Evolutionary conservation across 1,284 basidiomycete species (phyloP).

Genomic region (Boletus smithii): DNA sequence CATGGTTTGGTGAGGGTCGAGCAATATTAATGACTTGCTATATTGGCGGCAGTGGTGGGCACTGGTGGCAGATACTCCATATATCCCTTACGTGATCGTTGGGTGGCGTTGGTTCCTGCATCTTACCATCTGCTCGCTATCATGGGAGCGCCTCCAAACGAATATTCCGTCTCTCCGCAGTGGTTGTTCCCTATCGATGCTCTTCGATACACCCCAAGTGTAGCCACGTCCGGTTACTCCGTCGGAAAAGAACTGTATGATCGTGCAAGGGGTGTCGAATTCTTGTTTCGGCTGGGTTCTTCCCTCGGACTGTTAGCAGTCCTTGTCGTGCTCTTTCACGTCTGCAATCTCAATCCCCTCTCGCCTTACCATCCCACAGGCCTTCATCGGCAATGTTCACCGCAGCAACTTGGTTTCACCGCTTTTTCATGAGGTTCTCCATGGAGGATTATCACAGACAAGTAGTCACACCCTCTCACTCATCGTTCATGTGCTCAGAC

Average conservation of each 20-base stretch:
- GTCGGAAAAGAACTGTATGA: constrained; percentile 69
- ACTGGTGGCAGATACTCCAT: neutral
- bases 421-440: constrained; percentile 93
- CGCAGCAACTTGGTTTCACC: constrained; percentile 87
- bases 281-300: constrained; percentile 73
- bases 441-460: constrained; percentile 80
- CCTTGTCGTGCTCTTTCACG: constrained; percentile 11
- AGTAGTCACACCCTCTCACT: constrained; percentile 37
- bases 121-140: constrained; percentile 4
- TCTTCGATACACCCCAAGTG: constrained; percentile 54
- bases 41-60: neutral
- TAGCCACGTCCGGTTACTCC: constrained; percentile 46
- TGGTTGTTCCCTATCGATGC: constrained; percentile 68
- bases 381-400: constrained; percentile 77
- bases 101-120: constrained; percentile 22
- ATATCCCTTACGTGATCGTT: constrained; percentile 31
- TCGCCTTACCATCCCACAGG: constrained; percentile 38
- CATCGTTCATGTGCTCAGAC: constrained; percentile 10
- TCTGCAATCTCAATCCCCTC: constrained; percentile 15
- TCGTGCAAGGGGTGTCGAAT: constrained; percentile 73
- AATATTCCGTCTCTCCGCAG: constrained; percentile 42
- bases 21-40: too few species aligned
- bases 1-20: too few species aligned
- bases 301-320: constrained; percentile 66
- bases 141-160: constrained; percentile 27